phyloP scores from a whole-genome alignment of 495 filamentous ascomycete species.

The Glutinoglossum americanum region DNA sequence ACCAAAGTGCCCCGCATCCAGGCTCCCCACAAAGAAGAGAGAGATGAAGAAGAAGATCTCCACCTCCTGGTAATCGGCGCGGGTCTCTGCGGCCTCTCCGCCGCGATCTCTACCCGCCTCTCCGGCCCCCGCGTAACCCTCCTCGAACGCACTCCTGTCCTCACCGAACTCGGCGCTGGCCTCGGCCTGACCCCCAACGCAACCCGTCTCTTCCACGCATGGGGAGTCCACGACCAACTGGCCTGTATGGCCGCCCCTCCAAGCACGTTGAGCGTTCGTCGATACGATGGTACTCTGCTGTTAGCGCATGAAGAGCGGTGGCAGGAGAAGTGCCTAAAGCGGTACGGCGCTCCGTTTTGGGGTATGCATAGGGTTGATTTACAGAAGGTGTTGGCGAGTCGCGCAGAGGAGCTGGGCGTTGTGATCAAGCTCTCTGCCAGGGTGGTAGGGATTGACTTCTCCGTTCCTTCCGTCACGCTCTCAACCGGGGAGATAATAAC shows the following conservation, averaged over 20 bases:
- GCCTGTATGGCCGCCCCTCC: constrained; percentile 10
- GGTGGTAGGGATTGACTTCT: neutral
- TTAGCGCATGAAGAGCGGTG: constrained; percentile 13
- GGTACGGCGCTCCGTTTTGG: constrained; percentile 15
- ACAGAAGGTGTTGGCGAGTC: constrained; percentile 10
- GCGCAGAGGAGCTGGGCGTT: constrained; percentile 12
- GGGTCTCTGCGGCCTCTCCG: neutral
- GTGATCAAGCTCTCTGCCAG: neutral
- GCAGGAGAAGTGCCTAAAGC: constrained; percentile 7
- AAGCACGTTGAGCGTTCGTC: constrained; percentile 8
- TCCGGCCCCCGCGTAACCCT: neutral
- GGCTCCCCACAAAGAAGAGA: too few species aligned
- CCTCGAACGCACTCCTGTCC: neutral
- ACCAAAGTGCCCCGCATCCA: too few species aligned
- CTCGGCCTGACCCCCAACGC: constrained; percentile 19
- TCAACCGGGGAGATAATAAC: neutral
- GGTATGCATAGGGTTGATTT: constrained; percentile 17
- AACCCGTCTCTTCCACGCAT: constrained; percentile 13
- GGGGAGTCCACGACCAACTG: constrained; percentile 13
- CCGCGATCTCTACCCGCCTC: neutral
- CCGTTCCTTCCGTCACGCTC: neutral
- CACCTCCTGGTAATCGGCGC: neutral
- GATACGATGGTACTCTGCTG: constrained; percentile 13
- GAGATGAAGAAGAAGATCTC: too few species aligned
- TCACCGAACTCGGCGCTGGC: constrained; percentile 16